Evolutionary conservation across 495 filamentous ascomycete genomes (phyloP).

Genomic region (Xylaria intraflava): DNA sequence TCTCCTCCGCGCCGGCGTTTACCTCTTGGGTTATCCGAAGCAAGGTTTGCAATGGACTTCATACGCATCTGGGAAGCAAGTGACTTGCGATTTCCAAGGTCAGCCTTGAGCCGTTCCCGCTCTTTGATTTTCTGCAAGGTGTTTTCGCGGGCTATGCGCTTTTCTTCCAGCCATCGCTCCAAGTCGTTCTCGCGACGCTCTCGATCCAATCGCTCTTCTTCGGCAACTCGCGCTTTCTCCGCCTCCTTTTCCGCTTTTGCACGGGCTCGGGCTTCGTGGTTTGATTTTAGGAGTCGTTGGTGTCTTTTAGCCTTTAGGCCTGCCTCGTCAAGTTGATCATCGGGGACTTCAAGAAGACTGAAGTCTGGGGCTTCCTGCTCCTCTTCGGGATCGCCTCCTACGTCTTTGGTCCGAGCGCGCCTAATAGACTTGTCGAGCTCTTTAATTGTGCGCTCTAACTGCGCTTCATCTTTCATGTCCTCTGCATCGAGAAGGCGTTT

Average conservation of each 20-base stretch:
- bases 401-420: slow-evolving; percentile 82
- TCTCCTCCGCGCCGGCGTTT: slow-evolving; percentile 68
- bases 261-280: slow-evolving; percentile 82
- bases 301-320: slow-evolving; percentile 82
- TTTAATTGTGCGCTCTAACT: slow-evolving; percentile 69
- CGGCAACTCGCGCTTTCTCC: slow-evolving; percentile 74
- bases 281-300: slow-evolving; percentile 86
- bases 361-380: slow-evolving; percentile 72
- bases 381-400: slow-evolving; percentile 75
- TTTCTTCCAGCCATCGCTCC: slow-evolving; percentile 78
- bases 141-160: slow-evolving; percentile 63
- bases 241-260: slow-evolving; percentile 93
- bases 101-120: slow-evolving; percentile 80
- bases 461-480: slow-evolving; percentile 82
- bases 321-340: slow-evolving; percentile 89
- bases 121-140: slow-evolving; percentile 85
- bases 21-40: slow-evolving; percentile 70
- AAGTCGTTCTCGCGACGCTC: slow-evolving; percentile 78
- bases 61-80: slow-evolving; percentile 93
- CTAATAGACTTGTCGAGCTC: slow-evolving; percentile 86
- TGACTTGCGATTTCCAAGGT: slow-evolving; percentile 92
- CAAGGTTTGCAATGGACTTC: slow-evolving; percentile 96
- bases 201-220: slow-evolving; percentile 73
- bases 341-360: slow-evolving; percentile 79
- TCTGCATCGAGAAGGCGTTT: slow-evolving; percentile 80